A percentile compares a stretch with the other conserved stretches of the same genome.
phyloP scores from a whole-genome alignment of 441 rosid genomes.

The Aquilaria agallochum region DNA sequence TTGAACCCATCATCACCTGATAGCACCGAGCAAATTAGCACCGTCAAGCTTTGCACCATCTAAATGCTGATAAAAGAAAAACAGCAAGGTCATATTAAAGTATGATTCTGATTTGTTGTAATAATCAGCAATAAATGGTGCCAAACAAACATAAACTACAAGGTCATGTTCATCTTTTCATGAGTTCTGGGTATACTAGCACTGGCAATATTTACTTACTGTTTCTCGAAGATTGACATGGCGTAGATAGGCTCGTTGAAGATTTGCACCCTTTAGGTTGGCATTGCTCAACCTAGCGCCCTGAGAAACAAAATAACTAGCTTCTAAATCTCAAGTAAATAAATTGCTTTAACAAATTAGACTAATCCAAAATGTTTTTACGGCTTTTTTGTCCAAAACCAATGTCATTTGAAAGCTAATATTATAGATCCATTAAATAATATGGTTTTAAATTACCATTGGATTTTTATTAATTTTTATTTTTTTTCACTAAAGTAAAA shows the following conservation, averaged over 20 bases:
- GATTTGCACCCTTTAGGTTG: constrained; percentile 85
- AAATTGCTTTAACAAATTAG: too few relatives aligned
- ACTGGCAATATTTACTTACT: constrained; percentile 34
- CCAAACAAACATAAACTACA: not conserved
- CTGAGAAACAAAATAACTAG: constrained; percentile 27
- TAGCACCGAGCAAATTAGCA: constrained; percentile 76
- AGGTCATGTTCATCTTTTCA: too few relatives aligned
- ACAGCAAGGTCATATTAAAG: not conserved
- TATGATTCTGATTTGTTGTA: not conserved
- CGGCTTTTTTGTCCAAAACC: too few relatives aligned
- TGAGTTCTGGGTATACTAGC: too few relatives aligned
- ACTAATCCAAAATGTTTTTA: too few relatives aligned
- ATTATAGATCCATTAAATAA: too few relatives aligned
- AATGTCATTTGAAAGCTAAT: too few relatives aligned
- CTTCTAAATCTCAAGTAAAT: not conserved
- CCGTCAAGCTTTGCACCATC: constrained; percentile 92
- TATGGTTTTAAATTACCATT: not conserved
- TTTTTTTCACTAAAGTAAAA: too few relatives aligned
- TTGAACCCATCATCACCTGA: constrained; percentile 39
- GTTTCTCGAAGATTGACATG: constrained; percentile 83
- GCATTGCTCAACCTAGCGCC: constrained; percentile 85
- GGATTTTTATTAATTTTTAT: not conserved
- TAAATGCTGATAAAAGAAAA: constrained; percentile 47
- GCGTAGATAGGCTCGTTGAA: constrained; percentile 80
- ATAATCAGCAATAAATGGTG: not conserved